Base-by-base conservation (phyloP, 2,329 filamentous ascomycete species). In the Clonostachys rosea region DNA sequence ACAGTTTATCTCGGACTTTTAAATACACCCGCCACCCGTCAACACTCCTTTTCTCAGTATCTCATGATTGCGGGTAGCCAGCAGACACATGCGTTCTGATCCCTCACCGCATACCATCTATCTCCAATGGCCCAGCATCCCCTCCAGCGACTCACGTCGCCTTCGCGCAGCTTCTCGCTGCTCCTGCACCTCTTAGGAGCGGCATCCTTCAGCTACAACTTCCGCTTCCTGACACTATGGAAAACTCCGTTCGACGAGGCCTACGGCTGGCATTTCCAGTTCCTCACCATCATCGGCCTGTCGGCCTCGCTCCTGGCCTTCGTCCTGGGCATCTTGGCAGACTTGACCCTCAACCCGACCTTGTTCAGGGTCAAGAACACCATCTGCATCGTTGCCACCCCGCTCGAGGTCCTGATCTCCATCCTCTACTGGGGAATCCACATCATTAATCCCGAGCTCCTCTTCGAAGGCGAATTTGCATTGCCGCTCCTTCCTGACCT, bases 241-340 rank as follows among this genome's bases (percentile, higher is more conserved):
- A 75, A 79, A 3, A 76, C 71, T 11, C 64, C 71, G 45, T 74
- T 83, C 41, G 76, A 76, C 44, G 67, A 72, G 1, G 74, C 81
- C 2, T 87, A 84, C 56, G 86, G 86, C 48, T 76, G 84, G 67
- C 78, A 87, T 58, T 78, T 83, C 52, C 83, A 88, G 62, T 89
- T 86, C 58, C 74, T 91, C 34, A 91, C 86, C 53, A 89, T 89
- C 59, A 77, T 90, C 49, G 86, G 85, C 24, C 75, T 90, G 40
- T 69, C 74, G 2, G 67, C 86, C 20, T 76, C 84, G 1, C 73
- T 79, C 11, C 54, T 74, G 42, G 85, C 82, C 44, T 89, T 89
- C 61, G 54, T 64, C 44, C 64, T 78, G 24, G 87, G 79, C 5
- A 66, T 86, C 5, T 59, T 84, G 35, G 83, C 86, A 46, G 87